Percentiles rank a stretch among this genome's conserved stretches.
phyloP scores from a whole-genome alignment of 1,284 basidiomycete genomes.

The Ceratobasidium sp. region DNA sequence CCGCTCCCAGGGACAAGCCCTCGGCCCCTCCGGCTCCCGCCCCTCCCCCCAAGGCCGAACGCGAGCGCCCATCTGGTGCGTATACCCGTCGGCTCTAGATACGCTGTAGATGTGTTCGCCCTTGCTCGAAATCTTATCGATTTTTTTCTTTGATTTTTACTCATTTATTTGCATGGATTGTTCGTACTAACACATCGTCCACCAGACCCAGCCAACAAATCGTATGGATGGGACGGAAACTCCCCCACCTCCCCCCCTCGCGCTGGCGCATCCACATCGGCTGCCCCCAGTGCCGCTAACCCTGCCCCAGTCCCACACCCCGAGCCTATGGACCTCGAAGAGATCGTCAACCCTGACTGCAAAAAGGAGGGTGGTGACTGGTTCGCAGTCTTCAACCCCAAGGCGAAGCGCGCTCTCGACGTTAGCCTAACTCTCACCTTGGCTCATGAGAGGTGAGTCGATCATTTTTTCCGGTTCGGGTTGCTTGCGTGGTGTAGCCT shows the following conservation, averaged over 20 bases:
- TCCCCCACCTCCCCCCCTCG: slow-evolving; percentile 39
- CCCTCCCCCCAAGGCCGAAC: slow-evolving; percentile 41
- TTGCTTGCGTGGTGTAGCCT: slow-evolving; percentile 5
- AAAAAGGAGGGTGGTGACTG: slow-evolving; percentile 89
- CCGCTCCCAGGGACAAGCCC: slow-evolving; percentile 36
- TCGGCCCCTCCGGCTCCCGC: slow-evolving; percentile 33
- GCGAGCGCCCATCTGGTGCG: slow-evolving; percentile 42
- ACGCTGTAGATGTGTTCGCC: slow-evolving; percentile 23
- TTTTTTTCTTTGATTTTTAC: slow-evolving; percentile 25
- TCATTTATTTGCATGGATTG: slow-evolving; percentile 21
- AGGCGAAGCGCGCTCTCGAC: slow-evolving; percentile 79
- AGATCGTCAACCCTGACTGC: slow-evolving; percentile 57
- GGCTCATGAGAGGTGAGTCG: slow-evolving; percentile 83
- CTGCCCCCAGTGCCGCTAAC: slow-evolving; percentile 16
- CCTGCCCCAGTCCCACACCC: slow-evolving; percentile 34
- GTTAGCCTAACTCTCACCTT: slow-evolving; percentile 90
- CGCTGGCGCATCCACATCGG: slow-evolving; percentile 37
- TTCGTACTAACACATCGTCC: slow-evolving; percentile 27
- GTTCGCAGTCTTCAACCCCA: slow-evolving; percentile 93
- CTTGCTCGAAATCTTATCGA: slow-evolving; percentile 28
- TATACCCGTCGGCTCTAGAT: slow-evolving; percentile 32
- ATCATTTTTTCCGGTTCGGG: slow-evolving; percentile 7
- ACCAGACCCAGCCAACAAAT: slow-evolving; percentile 27
- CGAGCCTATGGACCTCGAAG: slow-evolving; percentile 54
- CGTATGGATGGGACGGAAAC: slow-evolving; percentile 28